A percentile compares a stretch with the other conserved stretches of the same genome.
These are phyloP conservation scores for Phtheirospermum japonicum DNA, from an alignment of 257 asterid genomes.

Conservation along the genomic window DNA sequence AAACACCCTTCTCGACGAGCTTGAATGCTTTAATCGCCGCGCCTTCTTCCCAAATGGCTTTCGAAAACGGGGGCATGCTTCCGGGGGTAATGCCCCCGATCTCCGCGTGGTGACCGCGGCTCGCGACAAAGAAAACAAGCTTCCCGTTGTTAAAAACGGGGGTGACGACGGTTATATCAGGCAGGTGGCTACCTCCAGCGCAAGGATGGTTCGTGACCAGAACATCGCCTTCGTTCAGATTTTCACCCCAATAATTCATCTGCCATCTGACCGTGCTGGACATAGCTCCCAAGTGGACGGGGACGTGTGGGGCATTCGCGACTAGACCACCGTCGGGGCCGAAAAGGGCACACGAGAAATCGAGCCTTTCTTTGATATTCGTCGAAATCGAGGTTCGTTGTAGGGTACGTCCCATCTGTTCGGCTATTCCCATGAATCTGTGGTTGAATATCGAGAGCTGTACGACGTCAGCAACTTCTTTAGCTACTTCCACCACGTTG, in stretches of 20 bases:
- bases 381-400: slow-evolving; percentile 97
- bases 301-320: slow-evolving; percentile 99
- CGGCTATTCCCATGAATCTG: slow-evolving; percentile 97
- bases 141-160: slow-evolving; percentile 74
- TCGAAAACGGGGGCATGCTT: no score
- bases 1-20: no score
- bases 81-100: no score
- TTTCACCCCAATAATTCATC: slow-evolving; percentile 70
- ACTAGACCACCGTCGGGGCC: slow-evolving; percentile 96
- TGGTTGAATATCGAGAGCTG: slow-evolving; percentile 94
- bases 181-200: slow-evolving; percentile 97
- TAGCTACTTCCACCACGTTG: slow-evolving; percentile 39
- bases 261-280: slow-evolving; percentile 98
- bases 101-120: slow-evolving; percentile 98
- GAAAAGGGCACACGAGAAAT: slow-evolving; percentile 94
- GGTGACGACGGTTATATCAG: slow-evolving; percentile 90
- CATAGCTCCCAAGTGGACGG: slow-evolving; percentile 99
- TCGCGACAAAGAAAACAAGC: slow-evolving; percentile 85
- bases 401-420: slow-evolving; percentile 98
- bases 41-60: no score
- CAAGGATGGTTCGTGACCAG: slow-evolving; percentile 91
- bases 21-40: no score
- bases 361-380: slow-evolving; percentile 87
- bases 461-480: slow-evolving; percentile 90
- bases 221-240: slow-evolving; percentile 86